Evolutionary conservation across 2,329 filamentous ascomycete species (phyloP).

Genomic region (Alternaria infectoria): DNA sequence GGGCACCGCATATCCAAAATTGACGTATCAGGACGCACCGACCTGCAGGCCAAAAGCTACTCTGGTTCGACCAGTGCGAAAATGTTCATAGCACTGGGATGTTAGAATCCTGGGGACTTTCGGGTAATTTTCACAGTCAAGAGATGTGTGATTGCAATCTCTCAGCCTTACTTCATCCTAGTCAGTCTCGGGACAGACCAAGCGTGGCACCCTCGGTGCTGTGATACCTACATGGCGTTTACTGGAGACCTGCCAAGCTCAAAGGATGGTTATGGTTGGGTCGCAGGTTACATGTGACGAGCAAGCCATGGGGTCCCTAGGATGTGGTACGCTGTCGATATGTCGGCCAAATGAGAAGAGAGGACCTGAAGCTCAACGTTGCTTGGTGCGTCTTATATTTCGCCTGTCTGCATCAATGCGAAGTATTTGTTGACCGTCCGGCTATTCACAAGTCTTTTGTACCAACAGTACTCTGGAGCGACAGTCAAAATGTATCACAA

Average conservation of each 20-base stretch:
- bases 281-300: neutral
- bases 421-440: neutral
- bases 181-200: neutral
- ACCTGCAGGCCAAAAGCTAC: neutral
- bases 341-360: neutral
- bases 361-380: neutral
- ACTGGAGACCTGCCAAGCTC: neutral
- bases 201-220: neutral
- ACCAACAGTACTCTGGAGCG: neutral
- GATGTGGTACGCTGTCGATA: conserved; percentile 1
- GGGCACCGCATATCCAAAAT: neutral
- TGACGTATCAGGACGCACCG: neutral
- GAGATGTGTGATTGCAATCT: neutral
- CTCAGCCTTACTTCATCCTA: neutral
- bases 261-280: neutral
- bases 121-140: neutral
- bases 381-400: neutral
- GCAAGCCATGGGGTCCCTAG: neutral
- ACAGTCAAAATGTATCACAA: conserved; percentile 26
- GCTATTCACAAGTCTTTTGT: neutral
- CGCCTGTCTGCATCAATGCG: neutral
- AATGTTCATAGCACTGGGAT: neutral
- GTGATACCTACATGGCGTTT: neutral
- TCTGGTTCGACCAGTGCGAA: neutral
- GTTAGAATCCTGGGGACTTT: neutral